phyloP scores from a whole-genome alignment of 371 early-diverging fungal genomes.

The Synchytrium microbalum region DNA sequence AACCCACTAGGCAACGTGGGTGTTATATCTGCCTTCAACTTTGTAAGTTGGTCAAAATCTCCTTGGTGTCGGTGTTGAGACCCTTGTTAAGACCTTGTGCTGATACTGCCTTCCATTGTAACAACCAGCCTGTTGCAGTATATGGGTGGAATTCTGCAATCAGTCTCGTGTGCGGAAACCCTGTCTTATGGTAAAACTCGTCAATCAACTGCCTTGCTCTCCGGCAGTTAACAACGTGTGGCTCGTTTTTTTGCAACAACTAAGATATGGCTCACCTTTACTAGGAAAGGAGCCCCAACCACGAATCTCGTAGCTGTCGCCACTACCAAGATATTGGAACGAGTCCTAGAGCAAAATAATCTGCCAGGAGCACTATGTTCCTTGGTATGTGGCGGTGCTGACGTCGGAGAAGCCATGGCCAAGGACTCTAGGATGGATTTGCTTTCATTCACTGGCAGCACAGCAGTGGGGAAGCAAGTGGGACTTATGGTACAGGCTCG shows the following conservation, averaged over 20 bases:
- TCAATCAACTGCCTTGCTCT: not conserved
- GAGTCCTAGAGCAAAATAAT: conserved; percentile 75
- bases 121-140: conserved; percentile 46
- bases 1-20: conserved; percentile 91
- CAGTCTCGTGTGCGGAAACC: conserved; percentile 86
- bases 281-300: conserved; percentile 84
- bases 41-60: no score
- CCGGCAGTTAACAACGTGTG: conserved; percentile 5
- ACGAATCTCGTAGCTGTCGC: conserved; percentile 82
- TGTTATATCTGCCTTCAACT: conserved; percentile 93
- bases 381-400: conserved; percentile 83
- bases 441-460: conserved; percentile 88
- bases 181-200: conserved; percentile 64
- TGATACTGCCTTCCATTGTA: no score
- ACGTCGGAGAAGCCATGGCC: conserved; percentile 75
- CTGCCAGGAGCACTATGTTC: conserved; percentile 84
- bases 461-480: conserved; percentile 39
- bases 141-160: conserved; percentile 93
- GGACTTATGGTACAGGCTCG: conserved; percentile 62
- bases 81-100: no score
- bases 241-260: no score
- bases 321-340: conserved; percentile 77
- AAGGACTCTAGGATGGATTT: conserved; percentile 64
- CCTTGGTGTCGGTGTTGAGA: conserved; percentile 59
- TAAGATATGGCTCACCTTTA: no score